These are phyloP conservation scores for Podospora appendiculata DNA, from an alignment of 495 filamentous ascomycete genomes.

Conservation along the genomic window DNA sequence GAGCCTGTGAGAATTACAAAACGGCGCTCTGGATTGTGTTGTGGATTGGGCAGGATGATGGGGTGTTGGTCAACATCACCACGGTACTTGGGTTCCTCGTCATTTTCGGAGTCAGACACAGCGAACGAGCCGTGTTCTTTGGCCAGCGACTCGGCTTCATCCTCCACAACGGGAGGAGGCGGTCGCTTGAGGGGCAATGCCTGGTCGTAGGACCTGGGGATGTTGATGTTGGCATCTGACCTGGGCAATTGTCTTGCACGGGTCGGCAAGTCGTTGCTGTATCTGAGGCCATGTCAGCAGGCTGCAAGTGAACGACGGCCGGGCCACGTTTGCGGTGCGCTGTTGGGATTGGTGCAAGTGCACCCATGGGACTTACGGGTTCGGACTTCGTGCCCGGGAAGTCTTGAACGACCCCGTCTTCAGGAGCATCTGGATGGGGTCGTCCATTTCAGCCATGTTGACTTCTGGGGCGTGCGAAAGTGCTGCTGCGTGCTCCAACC, in stretches of 20 bases:
- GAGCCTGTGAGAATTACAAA: conserved; percentile 32
- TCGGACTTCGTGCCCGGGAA: conserved; percentile 33
- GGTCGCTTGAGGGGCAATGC: conserved; percentile 9
- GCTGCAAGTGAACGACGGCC: background rate
- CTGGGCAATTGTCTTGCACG: conserved; percentile 5
- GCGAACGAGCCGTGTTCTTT: conserved; percentile 30
- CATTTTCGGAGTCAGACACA: conserved; percentile 10
- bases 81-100: conserved; percentile 33
- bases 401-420: conserved; percentile 34
- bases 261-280: conserved; percentile 2
- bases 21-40: conserved; percentile 40
- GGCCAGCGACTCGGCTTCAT: conserved; percentile 36
- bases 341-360: no score
- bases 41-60: conserved; percentile 31
- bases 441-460: conserved; percentile 30
- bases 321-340: background rate
- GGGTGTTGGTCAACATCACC: conserved; percentile 37
- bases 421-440: conserved; percentile 26
- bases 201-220: no score
- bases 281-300: background rate
- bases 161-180: conserved; percentile 37
- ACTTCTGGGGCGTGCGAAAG: background rate
- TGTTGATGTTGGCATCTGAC: background rate
- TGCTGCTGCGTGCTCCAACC: no score
- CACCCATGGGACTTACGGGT: background rate